Evolutionary conservation across 2,329 filamentous ascomycete species (phyloP), one percentile per base, ranked within the genome.

Genomic region (Pyrenophora teres): DNA sequence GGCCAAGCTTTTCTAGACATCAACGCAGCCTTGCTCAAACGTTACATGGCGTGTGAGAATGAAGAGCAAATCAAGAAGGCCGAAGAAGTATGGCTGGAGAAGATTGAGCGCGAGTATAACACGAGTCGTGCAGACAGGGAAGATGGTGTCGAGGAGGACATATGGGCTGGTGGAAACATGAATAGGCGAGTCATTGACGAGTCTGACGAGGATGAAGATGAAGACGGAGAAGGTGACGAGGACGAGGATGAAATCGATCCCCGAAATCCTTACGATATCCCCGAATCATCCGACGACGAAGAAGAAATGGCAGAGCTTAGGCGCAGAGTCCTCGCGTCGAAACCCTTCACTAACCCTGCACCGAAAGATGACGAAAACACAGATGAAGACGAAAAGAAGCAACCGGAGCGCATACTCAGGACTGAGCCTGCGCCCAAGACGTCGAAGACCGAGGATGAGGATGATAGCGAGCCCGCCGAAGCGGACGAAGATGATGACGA

Each of bases 261-360:
- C 18, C 74, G 80, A 60, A 89, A 94, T 63, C 87, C 86, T 0
- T 92, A 87, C 64, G 87, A 84, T 46, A 83, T 96, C 39, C 91
- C 91, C 8, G 88, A 92, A 48, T 73, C 74, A 4, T 85, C 84
- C 27, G 90, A 89, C 50, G 88, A 96, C 50, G 91, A 95, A 64
- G 89, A 89, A 45, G 87, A 92, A 69, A 97, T 97, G 92, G 92
- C 90, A 31, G 92, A 96, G 67, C 87, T 99, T 45, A 84, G 94
- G 41, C 86, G 88, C 47, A 90, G 90, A 63, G 91, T 97, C n/a
- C 82, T 99, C 2, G 89, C 88, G 6, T 96, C 93, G 6, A 97
- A 93, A 69, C 85, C 92, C 0, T 99, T 99, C 67, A 78, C 88
- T 36, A 89, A 89, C 59, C 76, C 81, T 8, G 74, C 54, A 40